phyloP scores from a whole-genome alignment of 805 yeast genomes.

The Ogataea neopini region DNA sequence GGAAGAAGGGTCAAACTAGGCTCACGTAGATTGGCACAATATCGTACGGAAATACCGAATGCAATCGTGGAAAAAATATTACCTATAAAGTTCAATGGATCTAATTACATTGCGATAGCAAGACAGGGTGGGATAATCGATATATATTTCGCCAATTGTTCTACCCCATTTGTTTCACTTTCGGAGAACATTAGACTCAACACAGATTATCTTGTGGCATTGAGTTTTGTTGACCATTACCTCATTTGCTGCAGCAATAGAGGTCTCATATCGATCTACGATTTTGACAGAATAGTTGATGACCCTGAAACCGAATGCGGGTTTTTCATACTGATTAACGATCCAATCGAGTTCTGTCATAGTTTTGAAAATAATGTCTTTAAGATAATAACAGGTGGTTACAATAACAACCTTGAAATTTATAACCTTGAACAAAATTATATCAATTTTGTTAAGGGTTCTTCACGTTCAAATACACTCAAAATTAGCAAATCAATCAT shows the following conservation, averaged over 20 bases:
- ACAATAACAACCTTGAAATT: constrained; percentile 25
- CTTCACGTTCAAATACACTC: constrained; percentile 10
- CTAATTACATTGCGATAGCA: constrained; percentile 19
- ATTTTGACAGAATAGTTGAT: constrained; percentile 15
- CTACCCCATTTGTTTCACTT: constrained; percentile 15
- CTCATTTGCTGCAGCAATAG: constrained; percentile 28
- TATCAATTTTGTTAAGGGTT: constrained; percentile 12
- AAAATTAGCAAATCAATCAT: constrained; percentile 23
- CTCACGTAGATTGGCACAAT: constrained; percentile 4
- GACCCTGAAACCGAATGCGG: constrained; percentile 14
- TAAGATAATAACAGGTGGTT: constrained; percentile 24
- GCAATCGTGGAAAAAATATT: constrained; percentile 21
- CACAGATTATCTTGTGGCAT: constrained; percentile 25
- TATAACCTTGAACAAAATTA: constrained; percentile 21
- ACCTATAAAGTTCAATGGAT: constrained; percentile 8
- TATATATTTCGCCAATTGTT: constrained; percentile 12
- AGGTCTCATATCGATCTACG: constrained; percentile 25
- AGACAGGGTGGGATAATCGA: constrained; percentile 25
- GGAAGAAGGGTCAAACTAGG: constrained; percentile 9
- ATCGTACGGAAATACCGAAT: constrained; percentile 10
- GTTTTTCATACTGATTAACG: constrained; percentile 23
- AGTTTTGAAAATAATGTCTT: constrained; percentile 18
- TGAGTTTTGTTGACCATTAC: constrained; percentile 18
- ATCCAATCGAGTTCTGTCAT: constrained; percentile 25
- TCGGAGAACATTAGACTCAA: constrained; percentile 19